These are phyloP conservation scores for Boletus pseudopeckii DNA, from an alignment of 768 basidiomycete species.

Conservation along the genomic window DNA sequence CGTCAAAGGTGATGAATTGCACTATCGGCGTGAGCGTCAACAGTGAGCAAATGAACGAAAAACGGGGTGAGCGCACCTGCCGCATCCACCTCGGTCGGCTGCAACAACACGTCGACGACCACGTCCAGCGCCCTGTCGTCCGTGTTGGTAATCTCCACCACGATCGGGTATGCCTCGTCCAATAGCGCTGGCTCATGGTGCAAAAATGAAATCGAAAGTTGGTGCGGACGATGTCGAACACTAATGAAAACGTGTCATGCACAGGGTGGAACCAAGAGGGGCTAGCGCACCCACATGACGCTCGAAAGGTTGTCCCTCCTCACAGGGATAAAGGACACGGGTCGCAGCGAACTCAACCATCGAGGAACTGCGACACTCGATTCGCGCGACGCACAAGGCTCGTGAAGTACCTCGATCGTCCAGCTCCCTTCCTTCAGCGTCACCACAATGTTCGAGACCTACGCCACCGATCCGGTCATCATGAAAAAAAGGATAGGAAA, in stretches of 20 bases:
- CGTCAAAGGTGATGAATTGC: conserved; percentile 59
- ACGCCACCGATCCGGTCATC: conserved; percentile 1
- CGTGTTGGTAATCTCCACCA: conserved; percentile 62
- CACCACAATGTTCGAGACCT: conserved; percentile 46
- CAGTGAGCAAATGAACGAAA: too few species aligned
- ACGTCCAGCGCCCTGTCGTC: conserved; percentile 71
- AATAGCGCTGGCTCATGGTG: conserved; percentile 72
- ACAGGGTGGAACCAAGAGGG: not conserved
- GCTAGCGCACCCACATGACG: conserved; percentile 41
- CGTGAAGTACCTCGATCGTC: conserved; percentile 62
- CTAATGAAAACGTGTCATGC: conserved; percentile 32
- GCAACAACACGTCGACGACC: conserved; percentile 70
- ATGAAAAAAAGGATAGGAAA: not conserved
- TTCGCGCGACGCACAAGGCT: conserved; percentile 38
- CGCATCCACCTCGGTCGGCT: conserved; percentile 74
- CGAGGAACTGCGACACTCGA: conserved; percentile 30
- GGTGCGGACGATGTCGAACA: conserved; percentile 61
- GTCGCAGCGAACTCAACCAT: conserved; percentile 61
- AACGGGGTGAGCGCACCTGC: conserved; percentile 45
- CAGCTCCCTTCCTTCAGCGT: conserved; percentile 60
- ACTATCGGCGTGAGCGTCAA: conserved; percentile 33
- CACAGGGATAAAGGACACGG: conserved; percentile 51
- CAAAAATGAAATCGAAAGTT: conserved; percentile 49
- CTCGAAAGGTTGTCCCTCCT: conserved; percentile 44
- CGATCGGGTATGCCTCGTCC: conserved; percentile 77